Evolutionary conservation across 2,329 filamentous ascomycete species (phyloP).

Genomic region (Fusarium armeniacum): DNA sequence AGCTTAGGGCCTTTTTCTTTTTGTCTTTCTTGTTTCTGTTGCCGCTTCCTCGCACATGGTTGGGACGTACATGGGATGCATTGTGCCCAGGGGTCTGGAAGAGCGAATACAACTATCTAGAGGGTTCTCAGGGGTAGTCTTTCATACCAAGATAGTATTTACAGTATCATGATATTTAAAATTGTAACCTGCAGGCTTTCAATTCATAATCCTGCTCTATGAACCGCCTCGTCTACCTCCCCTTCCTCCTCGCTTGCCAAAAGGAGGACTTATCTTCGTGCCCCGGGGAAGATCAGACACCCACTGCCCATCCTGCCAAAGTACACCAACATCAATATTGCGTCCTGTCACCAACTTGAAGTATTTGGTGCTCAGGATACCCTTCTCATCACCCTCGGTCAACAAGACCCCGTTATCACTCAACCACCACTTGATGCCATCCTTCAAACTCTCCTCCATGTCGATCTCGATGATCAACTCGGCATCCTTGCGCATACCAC

Average conservation of each 20-base stretch:
- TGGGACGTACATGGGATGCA: not conserved
- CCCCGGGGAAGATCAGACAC: constrained; percentile 75
- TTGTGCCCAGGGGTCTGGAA: not conserved
- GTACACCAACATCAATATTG: constrained; percentile 69
- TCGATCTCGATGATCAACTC: constrained; percentile 85
- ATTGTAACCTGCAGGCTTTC: not conserved
- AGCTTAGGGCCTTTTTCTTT: not conserved
- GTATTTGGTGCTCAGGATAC: constrained; percentile 74
- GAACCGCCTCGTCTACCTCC: constrained; percentile 37
- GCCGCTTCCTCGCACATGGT: not conserved
- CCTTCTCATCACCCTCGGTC: constrained; percentile 70
- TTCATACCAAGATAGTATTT: not conserved
- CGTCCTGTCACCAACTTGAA: constrained; percentile 79
- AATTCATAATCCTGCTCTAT: constrained; percentile 13
- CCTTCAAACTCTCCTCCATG: constrained; percentile 73
- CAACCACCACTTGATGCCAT: constrained; percentile 79
- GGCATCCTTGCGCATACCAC: constrained; percentile 83
- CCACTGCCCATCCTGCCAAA: constrained; percentile 79
- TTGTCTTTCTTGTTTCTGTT: not conserved
- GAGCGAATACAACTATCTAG: not conserved
- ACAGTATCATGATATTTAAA: not conserved
- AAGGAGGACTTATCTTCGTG: constrained; percentile 64
- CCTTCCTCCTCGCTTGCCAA: constrained; percentile 60
- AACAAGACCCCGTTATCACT: constrained; percentile 84
- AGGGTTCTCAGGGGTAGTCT: not conserved